Evolutionary conservation across 1,284 basidiomycete genomes (phyloP), one percentile per base, ranked within the genome.

Genomic region (Marasmius tenuissimus): DNA sequence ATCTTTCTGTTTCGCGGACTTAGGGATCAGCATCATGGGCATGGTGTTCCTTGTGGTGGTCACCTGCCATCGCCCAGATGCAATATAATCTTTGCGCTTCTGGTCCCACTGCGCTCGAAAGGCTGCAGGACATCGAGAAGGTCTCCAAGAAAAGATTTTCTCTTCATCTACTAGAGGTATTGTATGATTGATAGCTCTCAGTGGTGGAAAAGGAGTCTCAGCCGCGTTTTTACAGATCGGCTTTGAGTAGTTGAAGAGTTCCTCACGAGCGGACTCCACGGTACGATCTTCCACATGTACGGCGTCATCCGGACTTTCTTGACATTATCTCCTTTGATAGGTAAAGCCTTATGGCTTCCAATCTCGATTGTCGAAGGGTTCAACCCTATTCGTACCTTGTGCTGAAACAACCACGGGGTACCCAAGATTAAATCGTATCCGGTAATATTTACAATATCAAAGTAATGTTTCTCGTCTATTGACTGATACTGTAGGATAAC

Each of bases 11-110:
- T 67, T 66, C 20, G 63, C 66, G 2, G 66, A 47, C 52, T 77
- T 78, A 0, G 58, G 51, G 0, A 78, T 70, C 0, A 76, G 61
- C 3, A 80, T 45, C 75, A 78, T 78, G 0, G 76, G 76, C 0
- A 73, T 63, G 0, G 72, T 73, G 51, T 77, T 78, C 0, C 61
- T 54, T 0, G 66, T 61, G 0, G 66, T 71, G 0, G 66, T 68
- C 0, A 76, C 52, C 37, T 67, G 58, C 78, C 75, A 79, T 0
- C 68, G 61, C 0, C 71, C 72, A 0, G 69, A 65, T 10, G 58
- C 35, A 0, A 76, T 18, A 59, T 76, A 78, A 0, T 70, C 42
- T 0, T 69, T 71, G 0, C 63, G 58, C 38, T 59, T 59, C 18
- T 53, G 50, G 37, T 59, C 40, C 75, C 74, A 78, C 18, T 72